Evolutionary conservation across 1,284 basidiomycete genomes (phyloP).

Genomic region (Pseudozyma hubeiensis): DNA sequence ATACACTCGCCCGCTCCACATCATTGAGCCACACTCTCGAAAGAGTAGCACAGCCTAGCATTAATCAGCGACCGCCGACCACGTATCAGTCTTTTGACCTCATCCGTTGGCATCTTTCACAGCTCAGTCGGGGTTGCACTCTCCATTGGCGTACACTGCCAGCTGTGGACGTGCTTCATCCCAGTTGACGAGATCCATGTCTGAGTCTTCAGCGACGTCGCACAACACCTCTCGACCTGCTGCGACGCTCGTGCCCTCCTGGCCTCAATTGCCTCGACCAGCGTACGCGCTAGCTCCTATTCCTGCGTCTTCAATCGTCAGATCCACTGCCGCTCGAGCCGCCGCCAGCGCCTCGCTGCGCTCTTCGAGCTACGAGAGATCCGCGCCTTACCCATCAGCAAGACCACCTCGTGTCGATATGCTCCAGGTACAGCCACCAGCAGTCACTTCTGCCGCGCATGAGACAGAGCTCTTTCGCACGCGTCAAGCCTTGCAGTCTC

Average conservation of each 20-base stretch:
- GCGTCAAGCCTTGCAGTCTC: slow-evolving; percentile 31
- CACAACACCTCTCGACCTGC: slow-evolving; percentile 22
- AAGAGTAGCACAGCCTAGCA: too few species aligned
- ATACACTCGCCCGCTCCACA: too few species aligned
- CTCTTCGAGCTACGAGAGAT: slow-evolving; percentile 17
- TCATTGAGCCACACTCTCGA: too few species aligned
- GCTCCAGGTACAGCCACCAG: slow-evolving; percentile 14
- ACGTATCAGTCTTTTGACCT: background rate
- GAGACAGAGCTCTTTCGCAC: slow-evolving; percentile 33
- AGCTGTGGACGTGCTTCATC: slow-evolving; percentile 4
- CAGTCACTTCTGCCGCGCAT: slow-evolving; percentile 19
- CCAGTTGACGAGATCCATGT: slow-evolving; percentile 16
- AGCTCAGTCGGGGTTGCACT: slow-evolving; percentile 5
- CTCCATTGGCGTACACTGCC: slow-evolving; percentile 3
- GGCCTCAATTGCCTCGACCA: slow-evolving; percentile 29
- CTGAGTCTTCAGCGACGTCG: slow-evolving; percentile 24
- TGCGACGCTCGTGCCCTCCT: slow-evolving; percentile 33
- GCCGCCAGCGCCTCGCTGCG: slow-evolving; percentile 14
- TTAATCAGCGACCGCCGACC: too few species aligned
- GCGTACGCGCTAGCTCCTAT: slow-evolving; percentile 36
- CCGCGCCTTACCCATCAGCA: slow-evolving; percentile 24
- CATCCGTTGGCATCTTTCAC: background rate
- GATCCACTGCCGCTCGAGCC: slow-evolving; percentile 14
- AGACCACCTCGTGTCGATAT: slow-evolving; percentile 21
- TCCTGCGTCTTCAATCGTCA: slow-evolving; percentile 9